phyloP scores from a whole-genome alignment of 2,329 filamentous ascomycete genomes.

The Raffaelea albimanens region DNA sequence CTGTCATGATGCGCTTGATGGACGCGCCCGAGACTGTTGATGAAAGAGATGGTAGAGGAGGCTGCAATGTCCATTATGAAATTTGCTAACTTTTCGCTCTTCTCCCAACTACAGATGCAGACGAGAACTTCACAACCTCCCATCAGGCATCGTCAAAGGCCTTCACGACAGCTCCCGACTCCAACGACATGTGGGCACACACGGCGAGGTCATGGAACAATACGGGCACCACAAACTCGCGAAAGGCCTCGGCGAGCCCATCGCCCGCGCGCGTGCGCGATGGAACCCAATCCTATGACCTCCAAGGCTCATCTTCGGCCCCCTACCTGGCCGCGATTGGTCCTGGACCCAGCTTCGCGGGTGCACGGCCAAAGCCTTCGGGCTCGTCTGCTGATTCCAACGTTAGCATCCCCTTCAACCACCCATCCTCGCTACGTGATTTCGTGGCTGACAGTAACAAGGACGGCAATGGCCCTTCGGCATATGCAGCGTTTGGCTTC shows the following conservation, averaged over 20 bases:
- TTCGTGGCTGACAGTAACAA: constrained; percentile 2
- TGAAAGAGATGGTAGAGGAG: no score
- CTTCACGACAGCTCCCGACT: constrained; percentile 1
- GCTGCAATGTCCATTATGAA: no score
- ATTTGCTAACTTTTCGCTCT: no score
- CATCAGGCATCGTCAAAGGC: background rate
- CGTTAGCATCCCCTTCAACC: constrained; percentile 29
- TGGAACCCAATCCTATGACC: constrained; percentile 22
- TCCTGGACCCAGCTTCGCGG: constrained; percentile 20
- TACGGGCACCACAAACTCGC: constrained; percentile 33
- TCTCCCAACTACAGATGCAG: constrained; percentile 10
- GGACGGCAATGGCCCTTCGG: background rate
- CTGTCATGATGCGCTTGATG: no score
- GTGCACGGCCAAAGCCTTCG: constrained; percentile 21
- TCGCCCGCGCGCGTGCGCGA: constrained; percentile 50
- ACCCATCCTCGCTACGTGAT: constrained; percentile 14
- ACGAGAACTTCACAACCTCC: constrained; percentile 23
- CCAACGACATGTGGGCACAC: constrained; percentile 20
- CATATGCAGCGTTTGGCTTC: constrained; percentile 1
- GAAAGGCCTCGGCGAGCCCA: constrained; percentile 39
- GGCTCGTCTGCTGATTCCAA: constrained; percentile 33
- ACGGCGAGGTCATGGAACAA: constrained; percentile 47
- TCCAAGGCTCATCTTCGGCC: constrained; percentile 30
- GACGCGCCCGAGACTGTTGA: no score
- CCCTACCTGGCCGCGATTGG: constrained; percentile 35